A percentile compares a stretch with the other conserved stretches of the same genome.
These are phyloP conservation scores for Ustilago tritici DNA, from an alignment of 1,284 basidiomycete species.

Conservation along the genomic window DNA sequence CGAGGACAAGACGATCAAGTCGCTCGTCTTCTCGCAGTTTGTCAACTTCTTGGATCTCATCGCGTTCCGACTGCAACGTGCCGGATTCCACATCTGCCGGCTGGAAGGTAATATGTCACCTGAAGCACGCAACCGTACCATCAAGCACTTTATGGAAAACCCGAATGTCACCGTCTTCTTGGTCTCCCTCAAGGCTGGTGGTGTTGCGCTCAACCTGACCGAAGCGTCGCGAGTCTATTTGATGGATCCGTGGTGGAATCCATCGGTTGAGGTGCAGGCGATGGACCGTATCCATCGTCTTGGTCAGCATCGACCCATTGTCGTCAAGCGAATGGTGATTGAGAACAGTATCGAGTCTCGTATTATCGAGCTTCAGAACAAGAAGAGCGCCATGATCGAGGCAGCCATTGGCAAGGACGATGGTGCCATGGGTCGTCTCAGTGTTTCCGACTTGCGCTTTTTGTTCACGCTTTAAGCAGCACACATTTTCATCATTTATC, in stretches of 20 bases:
- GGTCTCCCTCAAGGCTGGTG: conserved; percentile 92
- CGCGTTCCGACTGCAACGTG: conserved; percentile 89
- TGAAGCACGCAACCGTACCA: conserved; percentile 92
- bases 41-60: conserved; percentile 85
- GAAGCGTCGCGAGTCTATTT: conserved; percentile 68
- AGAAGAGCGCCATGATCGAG: conserved; percentile 76
- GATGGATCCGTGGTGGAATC: conserved; percentile 70
- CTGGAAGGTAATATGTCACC: conserved; percentile 97
- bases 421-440: conserved; percentile 67
- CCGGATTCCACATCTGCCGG: conserved; percentile 88
- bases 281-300: conserved; percentile 91
- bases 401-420: conserved; percentile 69
- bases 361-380: conserved; percentile 89
- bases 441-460: conserved; percentile 66
- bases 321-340: conserved; percentile 91
- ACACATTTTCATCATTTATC: not conserved
- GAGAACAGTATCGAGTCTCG: conserved; percentile 97
- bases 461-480: conserved; percentile 61
- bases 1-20: conserved; percentile 93
- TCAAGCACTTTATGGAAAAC: conserved; percentile 94
- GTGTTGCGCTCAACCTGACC: conserved; percentile 77
- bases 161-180: conserved; percentile 95
- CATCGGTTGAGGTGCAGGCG: conserved; percentile 75
- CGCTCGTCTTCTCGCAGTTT: conserved; percentile 94
- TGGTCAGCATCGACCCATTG: conserved; percentile 90